A percentile compares a stretch with the other conserved stretches of the same genome.
phyloP scores from a whole-genome alignment of 306 rosid genomes.

The Castanopsis chinensis region DNA sequence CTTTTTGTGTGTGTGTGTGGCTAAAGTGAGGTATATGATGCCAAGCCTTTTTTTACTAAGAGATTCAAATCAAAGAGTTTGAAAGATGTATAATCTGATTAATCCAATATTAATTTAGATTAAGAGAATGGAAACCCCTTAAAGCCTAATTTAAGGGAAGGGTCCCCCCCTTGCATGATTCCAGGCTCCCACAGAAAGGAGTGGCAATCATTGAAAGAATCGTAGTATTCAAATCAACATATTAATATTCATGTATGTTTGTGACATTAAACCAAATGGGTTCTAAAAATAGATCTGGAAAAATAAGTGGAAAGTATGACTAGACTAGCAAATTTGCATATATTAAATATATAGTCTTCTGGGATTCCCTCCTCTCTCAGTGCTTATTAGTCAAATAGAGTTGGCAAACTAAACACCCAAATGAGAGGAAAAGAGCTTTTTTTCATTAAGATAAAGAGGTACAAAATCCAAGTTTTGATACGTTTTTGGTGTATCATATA shows the following conservation, averaged over 20 bases:
- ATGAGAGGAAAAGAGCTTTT: constrained; percentile 27
- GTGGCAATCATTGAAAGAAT: constrained; percentile 67
- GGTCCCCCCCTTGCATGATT: constrained; percentile 52
- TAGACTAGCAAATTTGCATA: constrained; percentile 12
- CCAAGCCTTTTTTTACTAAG: constrained; percentile 24
- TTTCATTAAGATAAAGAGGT: constrained; percentile 25
- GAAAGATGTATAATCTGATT: constrained; percentile 49
- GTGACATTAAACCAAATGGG: constrained; percentile 17
- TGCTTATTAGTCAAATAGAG: constrained; percentile 50
- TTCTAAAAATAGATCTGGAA: background rate
- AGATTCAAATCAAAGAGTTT: constrained; percentile 29
- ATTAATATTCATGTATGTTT: background rate
- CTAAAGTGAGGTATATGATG: constrained; percentile 1
- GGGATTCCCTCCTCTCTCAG: constrained; percentile 14
- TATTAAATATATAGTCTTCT: background rate
- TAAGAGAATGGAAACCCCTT: constrained; percentile 34
- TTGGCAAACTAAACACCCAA: constrained; percentile 42
- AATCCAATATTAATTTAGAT: constrained; percentile 25
- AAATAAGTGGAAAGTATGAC: constrained; percentile 28
- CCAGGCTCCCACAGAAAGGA: constrained; percentile 33
- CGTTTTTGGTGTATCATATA: constrained; percentile 37
- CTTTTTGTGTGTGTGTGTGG: background rate
- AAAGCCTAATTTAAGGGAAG: constrained; percentile 47
- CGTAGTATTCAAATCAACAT: constrained; percentile 33
- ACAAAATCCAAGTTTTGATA: constrained; percentile 43